Percentiles rank a stretch among this genome's conserved stretches.
Conservation (phyloP, 1,284 basidiomycete species). For the Apiotrichum siamense region DNA sequence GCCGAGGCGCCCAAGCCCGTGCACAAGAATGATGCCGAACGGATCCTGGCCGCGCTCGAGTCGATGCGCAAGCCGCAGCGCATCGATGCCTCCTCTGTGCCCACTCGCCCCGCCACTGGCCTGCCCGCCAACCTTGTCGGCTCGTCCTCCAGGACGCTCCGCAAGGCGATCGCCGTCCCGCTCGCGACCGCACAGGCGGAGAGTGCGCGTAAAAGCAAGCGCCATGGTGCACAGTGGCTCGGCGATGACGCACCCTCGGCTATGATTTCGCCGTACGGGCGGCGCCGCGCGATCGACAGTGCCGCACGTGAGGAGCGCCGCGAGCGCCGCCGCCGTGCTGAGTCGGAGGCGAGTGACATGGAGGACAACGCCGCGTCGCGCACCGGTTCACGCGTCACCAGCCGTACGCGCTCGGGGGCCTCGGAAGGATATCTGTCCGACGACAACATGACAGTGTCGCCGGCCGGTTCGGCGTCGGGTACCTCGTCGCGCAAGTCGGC, state of each 20-base stretch:
- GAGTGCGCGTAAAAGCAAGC: conserved; percentile 21
- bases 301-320: conserved; percentile 26
- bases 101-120: conserved; percentile 8
- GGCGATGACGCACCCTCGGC: conserved; percentile 29
- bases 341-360: conserved; percentile 14
- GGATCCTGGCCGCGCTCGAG: conserved; percentile 44
- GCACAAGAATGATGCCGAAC: conserved; percentile 42
- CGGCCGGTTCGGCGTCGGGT: conserved; percentile 2
- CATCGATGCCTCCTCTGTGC: conserved; percentile 6
- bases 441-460: conserved; percentile 10
- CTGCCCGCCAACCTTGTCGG: conserved; percentile 30
- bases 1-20: conserved; percentile 24
- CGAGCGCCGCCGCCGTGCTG: conserved; percentile 7
- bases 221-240: conserved; percentile 13
- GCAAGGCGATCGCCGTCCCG: conserved; percentile 42
- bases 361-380: conserved; percentile 10
- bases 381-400: not conserved
- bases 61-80: conserved; percentile 32
- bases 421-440: conserved; percentile 2
- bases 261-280: conserved; percentile 45
- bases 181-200: conserved; percentile 38
- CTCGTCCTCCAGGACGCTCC: conserved; percentile 34
- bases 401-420: conserved; percentile 4
- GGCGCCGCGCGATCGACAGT: conserved; percentile 32
- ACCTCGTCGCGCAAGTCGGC: not conserved